Evolutionary conservation across 345 rosid genomes (phyloP).

Genomic region (Bretschneidera sinensis): DNA sequence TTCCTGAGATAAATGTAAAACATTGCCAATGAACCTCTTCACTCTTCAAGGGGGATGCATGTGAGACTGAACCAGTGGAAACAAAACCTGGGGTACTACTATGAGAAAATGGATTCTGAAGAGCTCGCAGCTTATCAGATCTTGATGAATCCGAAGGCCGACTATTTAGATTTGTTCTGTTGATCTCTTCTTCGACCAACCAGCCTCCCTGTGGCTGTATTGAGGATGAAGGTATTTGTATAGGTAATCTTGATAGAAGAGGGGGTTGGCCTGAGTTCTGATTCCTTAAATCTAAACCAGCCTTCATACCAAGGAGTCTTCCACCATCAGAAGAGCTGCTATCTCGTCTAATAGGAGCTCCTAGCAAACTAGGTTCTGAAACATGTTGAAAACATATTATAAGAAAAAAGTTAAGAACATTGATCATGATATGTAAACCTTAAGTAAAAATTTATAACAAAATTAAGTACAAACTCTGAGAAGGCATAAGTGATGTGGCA

Average conservation of each 20-base stretch:
- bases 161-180: conserved; percentile 23
- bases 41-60: conserved; percentile 46
- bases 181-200: conserved; percentile 62
- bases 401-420: conserved; percentile 4
- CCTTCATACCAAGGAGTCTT: conserved; percentile 38
- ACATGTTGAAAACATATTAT: conserved; percentile 19
- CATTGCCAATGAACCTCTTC: conserved; percentile 57
- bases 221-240: conserved; percentile 35
- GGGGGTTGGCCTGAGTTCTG: conserved; percentile 67
- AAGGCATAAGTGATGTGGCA: conserved; percentile 37
- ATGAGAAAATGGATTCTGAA: conserved; percentile 39
- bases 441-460: conserved; percentile 1
- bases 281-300: conserved; percentile 50
- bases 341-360: conserved; percentile 71
- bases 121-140: conserved; percentile 40
- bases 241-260: conserved; percentile 53
- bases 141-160: conserved; percentile 38
- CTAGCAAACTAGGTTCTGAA: conserved; percentile 86
- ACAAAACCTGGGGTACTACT: conserved; percentile 30
- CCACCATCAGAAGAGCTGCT: conserved; percentile 34
- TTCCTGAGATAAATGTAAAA: conserved; percentile 10
- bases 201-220: conserved; percentile 59
- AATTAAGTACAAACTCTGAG: conserved; percentile 60
- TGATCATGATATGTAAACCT: conserved; percentile 2
- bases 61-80: conserved; percentile 35